Percentiles rank a stretch among this genome's conserved stretches.
These are phyloP conservation scores for Malus fusca DNA, from an alignment of 306 rosid species.

Conservation along the genomic window DNA sequence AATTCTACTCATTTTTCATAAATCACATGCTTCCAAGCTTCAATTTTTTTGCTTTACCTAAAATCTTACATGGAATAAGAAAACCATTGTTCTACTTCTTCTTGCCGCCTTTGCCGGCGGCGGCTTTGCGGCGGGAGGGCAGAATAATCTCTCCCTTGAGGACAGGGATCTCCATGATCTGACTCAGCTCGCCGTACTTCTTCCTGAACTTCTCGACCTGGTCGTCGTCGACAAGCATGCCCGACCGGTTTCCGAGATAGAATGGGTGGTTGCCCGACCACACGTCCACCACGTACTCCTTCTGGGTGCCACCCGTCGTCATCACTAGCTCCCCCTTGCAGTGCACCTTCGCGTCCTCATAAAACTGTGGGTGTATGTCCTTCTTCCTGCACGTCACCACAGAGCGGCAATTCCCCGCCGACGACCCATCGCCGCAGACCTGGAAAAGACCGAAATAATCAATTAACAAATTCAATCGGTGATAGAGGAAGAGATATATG, in stretches of 20 bases:
- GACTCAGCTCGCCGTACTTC: slow-evolving; percentile 53
- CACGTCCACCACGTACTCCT: slow-evolving; percentile 86
- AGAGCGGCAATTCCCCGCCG: slow-evolving; percentile 12
- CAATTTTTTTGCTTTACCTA: not conserved
- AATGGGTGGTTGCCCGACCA: slow-evolving; percentile 98
- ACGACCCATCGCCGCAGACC: slow-evolving; percentile 13
- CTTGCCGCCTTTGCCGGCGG: slow-evolving; percentile 60
- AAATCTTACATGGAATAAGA: not conserved
- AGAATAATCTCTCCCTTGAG: slow-evolving; percentile 77
- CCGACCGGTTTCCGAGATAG: slow-evolving; percentile 79
- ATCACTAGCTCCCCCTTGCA: slow-evolving; percentile 75
- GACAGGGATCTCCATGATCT: slow-evolving; percentile 75
- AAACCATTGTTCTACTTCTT: slow-evolving; percentile 38
- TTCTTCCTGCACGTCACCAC: slow-evolving; percentile 76
- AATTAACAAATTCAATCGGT: not conserved
- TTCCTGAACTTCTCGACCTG: slow-evolving; percentile 95
- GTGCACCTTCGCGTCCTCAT: slow-evolving; percentile 74
- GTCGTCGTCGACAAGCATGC: slow-evolving; percentile 43
- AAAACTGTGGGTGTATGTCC: slow-evolving; percentile 70
- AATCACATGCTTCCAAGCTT: not conserved
- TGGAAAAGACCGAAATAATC: not conserved
- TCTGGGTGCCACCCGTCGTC: slow-evolving; percentile 89
- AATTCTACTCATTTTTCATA: not conserved
- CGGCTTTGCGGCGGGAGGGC: slow-evolving; percentile 53
- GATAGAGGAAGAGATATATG: not conserved